Conservation (phyloP, 1,284 basidiomycete species). For the Trichosporon coremiiforme region DNA sequence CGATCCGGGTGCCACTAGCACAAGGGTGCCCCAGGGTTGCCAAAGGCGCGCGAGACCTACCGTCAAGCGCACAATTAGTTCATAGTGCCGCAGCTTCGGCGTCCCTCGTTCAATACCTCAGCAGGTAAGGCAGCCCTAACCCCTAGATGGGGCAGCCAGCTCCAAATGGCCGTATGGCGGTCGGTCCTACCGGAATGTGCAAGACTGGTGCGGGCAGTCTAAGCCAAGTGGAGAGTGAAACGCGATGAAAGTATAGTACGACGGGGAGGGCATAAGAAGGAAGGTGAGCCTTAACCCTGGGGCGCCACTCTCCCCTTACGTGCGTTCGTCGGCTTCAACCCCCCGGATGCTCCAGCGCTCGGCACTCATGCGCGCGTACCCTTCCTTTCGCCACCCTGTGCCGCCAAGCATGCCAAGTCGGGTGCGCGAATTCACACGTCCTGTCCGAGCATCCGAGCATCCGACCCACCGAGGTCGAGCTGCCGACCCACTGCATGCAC, state of each 20-base stretch:
- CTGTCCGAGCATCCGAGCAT: background rate
- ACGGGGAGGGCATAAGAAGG: background rate
- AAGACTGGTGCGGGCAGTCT: background rate
- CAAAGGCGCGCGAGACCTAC: background rate
- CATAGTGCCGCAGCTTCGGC: background rate
- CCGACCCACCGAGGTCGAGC: background rate
- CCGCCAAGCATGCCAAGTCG: background rate
- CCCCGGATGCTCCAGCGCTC: no score
- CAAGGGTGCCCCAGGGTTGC: background rate
- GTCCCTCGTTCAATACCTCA: no score
- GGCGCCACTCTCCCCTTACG: background rate
- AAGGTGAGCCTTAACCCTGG: background rate
- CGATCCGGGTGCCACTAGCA: conserved; percentile 2
- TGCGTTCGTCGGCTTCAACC: background rate
- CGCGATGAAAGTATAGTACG: background rate
- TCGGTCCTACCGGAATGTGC: background rate
- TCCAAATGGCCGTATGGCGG: background rate
- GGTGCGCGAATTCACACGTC: background rate
- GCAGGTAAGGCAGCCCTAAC: no score
- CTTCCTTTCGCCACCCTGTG: background rate
- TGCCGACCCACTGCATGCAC: background rate
- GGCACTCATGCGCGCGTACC: background rate
- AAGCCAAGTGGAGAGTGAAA: background rate
- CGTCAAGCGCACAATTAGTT: conserved; percentile 9
- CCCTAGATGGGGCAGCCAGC: background rate